Evolutionary conservation across 2,329 filamentous ascomycete genomes (phyloP), one percentile per base, ranked within the genome.

Genomic region (Sphaceloma murrayae): DNA sequence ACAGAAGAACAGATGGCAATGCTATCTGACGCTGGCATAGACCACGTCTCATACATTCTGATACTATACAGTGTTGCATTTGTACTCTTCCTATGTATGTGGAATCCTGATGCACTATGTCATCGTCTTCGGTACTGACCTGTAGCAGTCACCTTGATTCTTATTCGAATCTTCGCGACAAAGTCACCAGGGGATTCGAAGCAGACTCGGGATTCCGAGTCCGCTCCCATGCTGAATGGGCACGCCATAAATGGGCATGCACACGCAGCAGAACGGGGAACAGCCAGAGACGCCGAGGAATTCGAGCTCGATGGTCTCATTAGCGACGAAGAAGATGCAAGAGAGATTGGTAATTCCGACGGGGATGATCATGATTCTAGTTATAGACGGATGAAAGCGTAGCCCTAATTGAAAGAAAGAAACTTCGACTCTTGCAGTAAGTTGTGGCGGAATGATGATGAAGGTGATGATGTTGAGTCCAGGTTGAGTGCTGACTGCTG

Each of bases 1-100:
- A 96, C 87, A 1, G 91, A 96, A 61, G 88, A 98, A 66, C 91
- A 96, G 64, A 94, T 96, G 85, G 58, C 70, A 16, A 69, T 95
- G 1, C 70, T 96, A 4, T 73, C 77, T 30, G 69, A 76, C 29
- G 82, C 84, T 0, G 73, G 79, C 48, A 79, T 96, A 56, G 87
- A 87, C 18, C 86, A 93, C 57, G 85, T 96, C 31, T 82, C 88
- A 4, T 98, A 96, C 62, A 78, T 96, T 30, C 73, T 98, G 18
- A 88, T 96, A 43, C 68, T 95, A 7, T 96, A 83, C 71, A 94
- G 85, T 55, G 70, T 95, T 42, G 82, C 89, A 17, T 95, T 94
- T 62, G 64, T 98, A 14, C 62, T 94, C 34, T 98, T 94, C 68
- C 78, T 98, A 27, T 94, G 75, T 79, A 68, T 65, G 74, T 63